These are phyloP conservation scores for Coniochaeta prunicola DNA, from an alignment of 2,329 filamentous ascomycete species.

Conservation along the genomic window DNA sequence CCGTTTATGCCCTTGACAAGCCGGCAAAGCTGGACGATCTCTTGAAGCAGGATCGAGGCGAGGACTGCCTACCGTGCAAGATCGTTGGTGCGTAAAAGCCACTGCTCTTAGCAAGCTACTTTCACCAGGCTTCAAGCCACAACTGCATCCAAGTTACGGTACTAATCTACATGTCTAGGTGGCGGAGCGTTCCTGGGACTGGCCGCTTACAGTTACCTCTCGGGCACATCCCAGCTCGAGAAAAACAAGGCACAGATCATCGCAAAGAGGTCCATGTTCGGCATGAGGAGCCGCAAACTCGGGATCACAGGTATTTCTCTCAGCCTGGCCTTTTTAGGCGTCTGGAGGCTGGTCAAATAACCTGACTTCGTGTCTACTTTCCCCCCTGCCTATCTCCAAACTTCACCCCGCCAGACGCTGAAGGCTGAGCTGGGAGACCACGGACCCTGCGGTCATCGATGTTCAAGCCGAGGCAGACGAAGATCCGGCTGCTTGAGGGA, in stretches of 20 bases:
- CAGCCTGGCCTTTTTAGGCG: constrained; percentile 59
- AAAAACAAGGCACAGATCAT: constrained; percentile 59
- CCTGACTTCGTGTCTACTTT: background rate
- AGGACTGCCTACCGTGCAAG: constrained; percentile 66
- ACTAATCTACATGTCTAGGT: constrained; percentile 36
- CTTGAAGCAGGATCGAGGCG: constrained; percentile 46
- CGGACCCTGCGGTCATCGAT: background rate
- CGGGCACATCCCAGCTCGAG: constrained; percentile 65
- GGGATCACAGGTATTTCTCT: constrained; percentile 64
- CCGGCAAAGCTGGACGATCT: constrained; percentile 55
- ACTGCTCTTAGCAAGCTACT: no score
- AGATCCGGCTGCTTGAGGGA: background rate
- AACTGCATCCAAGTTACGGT: background rate
- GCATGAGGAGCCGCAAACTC: constrained; percentile 61
- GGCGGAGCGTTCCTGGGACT: constrained; percentile 69
- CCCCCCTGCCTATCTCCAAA: background rate
- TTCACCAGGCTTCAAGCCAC: background rate
- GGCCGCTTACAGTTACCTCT: constrained; percentile 70
- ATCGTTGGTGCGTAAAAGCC: constrained; percentile 59
- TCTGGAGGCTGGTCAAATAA: constrained; percentile 60
- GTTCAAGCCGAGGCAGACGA: background rate
- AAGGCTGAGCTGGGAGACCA: background rate
- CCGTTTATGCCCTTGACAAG: constrained; percentile 46
- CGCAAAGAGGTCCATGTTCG: constrained; percentile 62
- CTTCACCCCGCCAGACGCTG: background rate